Evolutionary conservation across 2,329 filamentous ascomycete genomes (phyloP), one percentile per base, ranked within the genome.

Genomic region (Fulvia fulva): DNA sequence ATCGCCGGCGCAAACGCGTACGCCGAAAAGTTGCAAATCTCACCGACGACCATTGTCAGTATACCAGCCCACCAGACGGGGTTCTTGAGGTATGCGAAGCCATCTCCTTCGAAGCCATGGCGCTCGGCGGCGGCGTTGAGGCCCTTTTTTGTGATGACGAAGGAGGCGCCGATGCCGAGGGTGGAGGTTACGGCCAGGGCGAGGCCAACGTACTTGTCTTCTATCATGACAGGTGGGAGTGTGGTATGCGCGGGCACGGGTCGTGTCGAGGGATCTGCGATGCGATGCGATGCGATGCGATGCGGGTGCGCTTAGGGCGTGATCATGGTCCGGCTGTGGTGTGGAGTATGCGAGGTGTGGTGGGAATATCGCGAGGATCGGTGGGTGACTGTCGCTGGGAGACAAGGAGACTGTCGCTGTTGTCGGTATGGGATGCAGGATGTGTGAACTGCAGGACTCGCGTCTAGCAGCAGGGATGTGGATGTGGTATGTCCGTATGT

Each of bases 1-100:
- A 99, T 99, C n/a, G 94, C 95, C 43, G 94, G 94, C 65, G 94
- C 94, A 76, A 97, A 99, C 7, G 94, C 94, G 74, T 99, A 99
- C 62, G 94, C 94, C 52, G 92, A 92, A 73, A 99, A 99, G 76
- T 99, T 99, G 77, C 91, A 95, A 58, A 97, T 80, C 77, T 99
- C 94, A 71, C 94, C 94, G 46, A 95, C 77, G 60, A 91, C 89
- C 84, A 99, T 85, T 71, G 91, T 95, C 65, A 87, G 79, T 67
- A 97, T 97, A 65, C 94, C 94, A 58, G 85, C 90, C 94, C 94
- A 99, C 94, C 94, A 99, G 68, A 93, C 81, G n/a, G 93, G 92
- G 73, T 90, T 97, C 73, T 87, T 90, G 58, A 99, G 77, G 76
- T 99, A 99, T 72, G 91, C 87, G 75, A 90, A 99, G 58, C 94